A percentile compares a stretch with the other conserved stretches of the same genome.
These are phyloP conservation scores for Diaporthe citrichinensis DNA, from an alignment of 2,329 filamentous ascomycete genomes.

Conservation along the genomic window DNA sequence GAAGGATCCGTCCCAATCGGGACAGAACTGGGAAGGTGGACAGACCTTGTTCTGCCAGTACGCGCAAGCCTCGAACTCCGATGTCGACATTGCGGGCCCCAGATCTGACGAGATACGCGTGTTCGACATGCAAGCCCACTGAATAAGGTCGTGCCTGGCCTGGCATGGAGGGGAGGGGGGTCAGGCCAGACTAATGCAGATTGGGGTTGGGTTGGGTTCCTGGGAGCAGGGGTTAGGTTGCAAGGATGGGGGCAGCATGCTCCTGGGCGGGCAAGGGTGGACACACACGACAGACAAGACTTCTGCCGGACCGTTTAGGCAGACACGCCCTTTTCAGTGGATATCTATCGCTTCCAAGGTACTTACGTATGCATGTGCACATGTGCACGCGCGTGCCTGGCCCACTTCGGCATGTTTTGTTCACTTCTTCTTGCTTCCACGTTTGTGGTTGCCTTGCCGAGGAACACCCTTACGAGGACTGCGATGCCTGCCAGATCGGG, in stretches of 20 bases:
- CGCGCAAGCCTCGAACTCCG: conserved; percentile 27
- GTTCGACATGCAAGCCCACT: conserved; percentile 25
- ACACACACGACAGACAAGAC: not conserved
- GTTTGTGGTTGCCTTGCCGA: conserved; percentile 16
- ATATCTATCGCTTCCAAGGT: not conserved
- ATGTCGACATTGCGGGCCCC: not conserved
- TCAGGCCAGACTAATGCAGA: not conserved
- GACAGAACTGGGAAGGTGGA: not conserved
- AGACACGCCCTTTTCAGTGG: conserved; percentile 14
- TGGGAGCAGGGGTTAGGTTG: not conserved
- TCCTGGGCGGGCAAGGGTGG: not conserved
- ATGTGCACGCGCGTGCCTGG: conserved; percentile 23
- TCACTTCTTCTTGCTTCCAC: not conserved
- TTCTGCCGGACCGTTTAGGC: conserved; percentile 27
- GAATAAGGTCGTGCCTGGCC: conserved; percentile 18
- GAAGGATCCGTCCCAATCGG: not conserved
- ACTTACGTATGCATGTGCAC: conserved; percentile 16
- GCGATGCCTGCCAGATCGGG: not conserved
- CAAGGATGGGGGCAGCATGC: not conserved
- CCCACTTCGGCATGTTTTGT: not conserved
- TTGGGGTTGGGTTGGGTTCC: not conserved
- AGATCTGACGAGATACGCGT: not conserved
- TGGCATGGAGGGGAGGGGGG: not conserved
- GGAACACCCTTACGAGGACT: not conserved
- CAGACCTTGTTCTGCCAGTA: not conserved